Evolutionary conservation across 2,329 filamentous ascomycete genomes (phyloP).

Genomic region (Paecilomyces sp.): DNA sequence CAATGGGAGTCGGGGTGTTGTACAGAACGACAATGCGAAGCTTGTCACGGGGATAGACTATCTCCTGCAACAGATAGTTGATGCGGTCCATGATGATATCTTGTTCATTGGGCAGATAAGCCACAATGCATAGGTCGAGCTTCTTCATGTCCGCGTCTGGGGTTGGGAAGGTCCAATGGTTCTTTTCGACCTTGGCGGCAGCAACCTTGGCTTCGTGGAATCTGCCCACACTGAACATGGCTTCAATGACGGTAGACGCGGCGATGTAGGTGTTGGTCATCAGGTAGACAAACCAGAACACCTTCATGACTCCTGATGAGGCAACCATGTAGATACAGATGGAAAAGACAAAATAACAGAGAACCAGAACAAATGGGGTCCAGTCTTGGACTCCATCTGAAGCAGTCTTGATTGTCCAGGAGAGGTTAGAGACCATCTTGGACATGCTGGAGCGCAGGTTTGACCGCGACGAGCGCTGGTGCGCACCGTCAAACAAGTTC

Average conservation of each 20-base stretch:
- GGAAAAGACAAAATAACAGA: slow-evolving; percentile 36
- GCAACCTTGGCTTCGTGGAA: slow-evolving; percentile 29
- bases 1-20: slow-evolving; percentile 36
- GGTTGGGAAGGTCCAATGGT: slow-evolving; percentile 36
- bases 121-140: slow-evolving; percentile 43
- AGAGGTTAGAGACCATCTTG: slow-evolving; percentile 4
- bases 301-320: slow-evolving; percentile 24
- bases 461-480: slow-evolving; percentile 1
- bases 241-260: slow-evolving; percentile 35
- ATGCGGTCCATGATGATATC: slow-evolving; percentile 44
- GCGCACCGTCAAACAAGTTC: background rate
- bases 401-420: slow-evolving; percentile 4
- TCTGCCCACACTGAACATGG: slow-evolving; percentile 32
- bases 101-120: slow-evolving; percentile 45
- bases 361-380: slow-evolving; percentile 36
- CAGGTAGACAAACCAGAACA: slow-evolving; percentile 41
- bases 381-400: slow-evolving; percentile 22
- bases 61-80: slow-evolving; percentile 40
- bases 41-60: slow-evolving; percentile 39
- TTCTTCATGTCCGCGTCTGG: slow-evolving; percentile 33
- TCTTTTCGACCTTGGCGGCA: slow-evolving; percentile 29
- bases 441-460: slow-evolving; percentile 1
- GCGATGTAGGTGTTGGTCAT: slow-evolving; percentile 40
- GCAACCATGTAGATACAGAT: slow-evolving; percentile 36
- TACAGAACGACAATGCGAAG: slow-evolving; percentile 44